Percentiles rank a stretch among this genome's conserved stretches.
phyloP scores from a whole-genome alignment of 176 grass and related monocot species.

The Olyra latifolia region DNA sequence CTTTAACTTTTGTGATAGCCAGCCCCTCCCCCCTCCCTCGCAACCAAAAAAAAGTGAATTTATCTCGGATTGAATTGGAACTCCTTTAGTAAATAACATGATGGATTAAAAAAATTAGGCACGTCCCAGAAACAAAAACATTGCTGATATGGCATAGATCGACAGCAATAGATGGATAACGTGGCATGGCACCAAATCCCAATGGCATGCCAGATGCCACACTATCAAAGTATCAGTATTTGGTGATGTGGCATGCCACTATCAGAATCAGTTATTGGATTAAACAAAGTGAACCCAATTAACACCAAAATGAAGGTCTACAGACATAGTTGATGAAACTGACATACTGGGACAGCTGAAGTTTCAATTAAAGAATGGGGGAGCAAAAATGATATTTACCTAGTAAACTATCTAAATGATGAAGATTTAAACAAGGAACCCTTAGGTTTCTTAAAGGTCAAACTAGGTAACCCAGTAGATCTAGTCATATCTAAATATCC shows the following conservation, averaged over 20 bases:
- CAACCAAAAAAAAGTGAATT: no score
- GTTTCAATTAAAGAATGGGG: slow-evolving; percentile 9
- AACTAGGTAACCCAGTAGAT: neutral
- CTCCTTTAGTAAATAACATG: neutral
- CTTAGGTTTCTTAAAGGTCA: neutral
- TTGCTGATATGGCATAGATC: neutral
- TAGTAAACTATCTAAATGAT: neutral
- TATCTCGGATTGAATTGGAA: neutral
- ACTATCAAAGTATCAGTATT: slow-evolving; percentile 1
- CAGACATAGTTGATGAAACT: neutral
- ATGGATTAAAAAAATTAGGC: neutral
- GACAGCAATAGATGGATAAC: neutral
- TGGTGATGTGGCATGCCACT: neutral
- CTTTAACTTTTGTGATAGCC: neutral
- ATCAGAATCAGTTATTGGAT: neutral
- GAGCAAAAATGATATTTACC: neutral
- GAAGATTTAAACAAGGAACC: neutral
- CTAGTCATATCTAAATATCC: slow-evolving; percentile 4
- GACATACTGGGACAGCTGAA: neutral
- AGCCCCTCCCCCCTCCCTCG: no score
- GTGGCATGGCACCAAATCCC: neutral
- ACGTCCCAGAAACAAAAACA: neutral
- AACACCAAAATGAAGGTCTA: slow-evolving; percentile 3
- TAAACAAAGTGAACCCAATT: neutral
- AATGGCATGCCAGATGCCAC: neutral